These are phyloP conservation scores for Aphanomyces euteiches DNA, from an alignment of 352 stramenopile genomes.

Conservation along the genomic window DNA sequence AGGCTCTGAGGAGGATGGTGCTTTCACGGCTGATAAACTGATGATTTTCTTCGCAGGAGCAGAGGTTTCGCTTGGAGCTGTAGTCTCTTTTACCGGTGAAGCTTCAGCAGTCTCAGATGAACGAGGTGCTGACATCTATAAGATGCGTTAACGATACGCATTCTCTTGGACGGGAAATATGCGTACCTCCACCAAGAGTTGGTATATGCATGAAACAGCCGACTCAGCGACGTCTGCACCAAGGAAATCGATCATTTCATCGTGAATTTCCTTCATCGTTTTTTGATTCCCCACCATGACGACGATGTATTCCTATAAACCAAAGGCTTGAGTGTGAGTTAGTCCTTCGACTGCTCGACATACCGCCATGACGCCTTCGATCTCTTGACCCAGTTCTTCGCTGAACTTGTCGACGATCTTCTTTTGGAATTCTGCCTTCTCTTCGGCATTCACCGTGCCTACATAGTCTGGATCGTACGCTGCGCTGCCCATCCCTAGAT, in stretches of 20 bases:
- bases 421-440: conserved; percentile 55
- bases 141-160: no score
- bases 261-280: conserved; percentile 74
- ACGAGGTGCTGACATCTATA: no score
- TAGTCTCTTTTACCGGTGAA: neutral
- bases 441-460: conserved; percentile 30
- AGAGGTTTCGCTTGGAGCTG: neutral
- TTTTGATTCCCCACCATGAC: conserved; percentile 87
- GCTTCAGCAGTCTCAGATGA: conserved; percentile 20
- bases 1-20: conserved; percentile 54
- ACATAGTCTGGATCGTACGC: conserved; percentile 15
- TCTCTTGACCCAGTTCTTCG: conserved; percentile 77
- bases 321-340: neutral
- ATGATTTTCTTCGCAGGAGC: conserved; percentile 50
- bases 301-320: conserved; percentile 72
- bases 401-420: conserved; percentile 54
- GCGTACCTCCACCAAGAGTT: conserved; percentile 30
- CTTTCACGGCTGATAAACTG: conserved; percentile 39
- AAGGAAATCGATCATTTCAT: conserved; percentile 82
- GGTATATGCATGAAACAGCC: conserved; percentile 68
- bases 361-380: conserved; percentile 86
- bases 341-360: neutral
- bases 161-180: neutral
- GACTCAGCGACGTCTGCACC: conserved; percentile 68
- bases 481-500: neutral